Evolutionary conservation across 805 yeast genomes (phyloP), one percentile per base, ranked within the genome.

Genomic region (Spathaspora girioi): DNA sequence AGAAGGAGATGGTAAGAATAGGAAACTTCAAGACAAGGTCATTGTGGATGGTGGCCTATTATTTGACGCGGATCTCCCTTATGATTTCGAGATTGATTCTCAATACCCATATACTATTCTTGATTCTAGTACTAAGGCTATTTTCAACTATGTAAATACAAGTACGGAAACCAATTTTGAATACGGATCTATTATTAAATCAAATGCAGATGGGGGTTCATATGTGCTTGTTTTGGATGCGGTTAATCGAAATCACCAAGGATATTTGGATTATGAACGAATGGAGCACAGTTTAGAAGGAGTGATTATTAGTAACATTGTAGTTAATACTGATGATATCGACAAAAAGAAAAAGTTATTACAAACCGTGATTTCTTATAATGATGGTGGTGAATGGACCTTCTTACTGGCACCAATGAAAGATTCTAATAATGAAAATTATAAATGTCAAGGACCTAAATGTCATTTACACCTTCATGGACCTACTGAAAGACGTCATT

Each of bases 321-420:
- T 23, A 23, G 26, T 23, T 4, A 23, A 23, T 23, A 23, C 26
- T 92, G 3, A 35, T 27, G 7, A 51, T 43, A 12, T 4, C 3
- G 9, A 8, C 9, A 29, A 8, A 10, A 9, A 2, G 78, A 92
- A 92, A 66, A 66, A 74, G 56, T 23, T 23, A 23, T 66, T 93
- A 53, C 83, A 83, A 64, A 79, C 97, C 0, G 78, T 74, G 66
- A 88, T 92, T 50, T 82, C 97, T 0, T 89, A 85, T 62, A 90
- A 90, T 65, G 97, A 94, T 66, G 99, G 97, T 50, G 89, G 93
- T 4, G 84, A 86, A 54, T 93, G 98, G 97, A 66, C 75, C 4
- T 82, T 73, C 52, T 59, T 94, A 17, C 63, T 67, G 1, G 93
- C 97, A 5, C 97, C 97, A 5, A 52, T 68, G 1, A 72, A 66